Conservation (phyloP, 805 yeast genomes). For the Schwanniomyces yamadae region DNA sequence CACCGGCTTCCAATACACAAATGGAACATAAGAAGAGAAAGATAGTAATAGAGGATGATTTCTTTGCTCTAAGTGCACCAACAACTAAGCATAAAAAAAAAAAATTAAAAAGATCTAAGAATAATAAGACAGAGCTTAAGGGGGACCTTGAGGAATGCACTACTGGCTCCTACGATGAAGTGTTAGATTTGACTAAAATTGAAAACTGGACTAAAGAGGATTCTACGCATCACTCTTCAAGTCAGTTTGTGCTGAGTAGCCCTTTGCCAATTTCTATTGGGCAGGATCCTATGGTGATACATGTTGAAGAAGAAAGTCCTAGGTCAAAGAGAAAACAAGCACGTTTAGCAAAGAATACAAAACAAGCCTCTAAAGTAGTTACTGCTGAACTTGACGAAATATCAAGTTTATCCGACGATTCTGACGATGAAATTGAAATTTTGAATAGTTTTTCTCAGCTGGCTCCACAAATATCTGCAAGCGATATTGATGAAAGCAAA, state of each 20-base stretch:
- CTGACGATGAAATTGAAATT: not conserved
- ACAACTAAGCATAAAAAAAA: slow-evolving; percentile 13
- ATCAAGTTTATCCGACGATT: not conserved
- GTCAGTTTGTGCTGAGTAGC: no score
- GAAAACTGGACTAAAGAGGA: no score
- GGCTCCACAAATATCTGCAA: no score
- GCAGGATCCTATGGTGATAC: not conserved
- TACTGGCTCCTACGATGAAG: no score
- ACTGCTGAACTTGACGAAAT: not conserved
- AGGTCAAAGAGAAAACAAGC: no score
- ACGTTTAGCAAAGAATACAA: no score
- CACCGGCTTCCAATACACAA: not conserved
- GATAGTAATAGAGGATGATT: slow-evolving; percentile 25
- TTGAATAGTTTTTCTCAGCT: no score
- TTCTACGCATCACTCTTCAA: no score
- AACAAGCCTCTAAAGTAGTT: not conserved
- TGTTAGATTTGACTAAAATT: no score
- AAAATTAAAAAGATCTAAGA: slow-evolving; percentile 8
- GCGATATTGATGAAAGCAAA: not conserved
- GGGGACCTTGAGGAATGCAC: no score
- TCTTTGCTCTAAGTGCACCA: slow-evolving; percentile 22
- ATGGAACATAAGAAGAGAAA: slow-evolving; percentile 4
- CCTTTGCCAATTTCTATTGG: no score
- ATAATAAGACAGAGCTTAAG: not conserved
- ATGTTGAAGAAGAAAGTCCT: not conserved